Percentiles rank a stretch among this genome's conserved stretches.
Evolutionary conservation across 2,329 filamentous ascomycete genomes (phyloP).

Genomic region (Cordyceps farinosa): DNA sequence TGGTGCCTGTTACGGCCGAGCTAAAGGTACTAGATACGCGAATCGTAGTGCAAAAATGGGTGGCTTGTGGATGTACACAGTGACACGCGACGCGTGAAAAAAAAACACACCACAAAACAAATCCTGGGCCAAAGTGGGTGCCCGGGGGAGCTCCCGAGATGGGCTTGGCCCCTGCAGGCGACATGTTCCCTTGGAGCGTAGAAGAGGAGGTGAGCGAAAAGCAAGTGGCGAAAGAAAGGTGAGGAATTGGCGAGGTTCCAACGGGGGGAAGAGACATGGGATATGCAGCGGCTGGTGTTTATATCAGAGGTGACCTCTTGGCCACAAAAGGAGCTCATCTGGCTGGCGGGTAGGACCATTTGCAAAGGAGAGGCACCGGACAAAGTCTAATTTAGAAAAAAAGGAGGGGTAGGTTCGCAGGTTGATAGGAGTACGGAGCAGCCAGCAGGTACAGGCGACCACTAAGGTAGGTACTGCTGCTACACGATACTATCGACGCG

Average conservation of each 20-base stretch:
- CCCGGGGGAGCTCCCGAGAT: slow-evolving; percentile 17
- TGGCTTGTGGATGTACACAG: background rate
- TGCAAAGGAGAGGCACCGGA: background rate
- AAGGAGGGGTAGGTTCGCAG: slow-evolving; percentile 3
- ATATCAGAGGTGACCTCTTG: background rate
- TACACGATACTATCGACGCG: background rate
- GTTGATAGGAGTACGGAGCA: background rate
- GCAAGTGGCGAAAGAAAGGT: background rate
- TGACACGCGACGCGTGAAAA: slow-evolving; percentile 16
- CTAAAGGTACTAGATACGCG: background rate
- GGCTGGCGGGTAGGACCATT: background rate
- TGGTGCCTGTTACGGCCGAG: background rate
- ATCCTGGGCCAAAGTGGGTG: slow-evolving; percentile 3
- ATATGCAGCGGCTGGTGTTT: background rate
- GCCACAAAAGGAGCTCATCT: background rate
- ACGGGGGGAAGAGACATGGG: background rate
- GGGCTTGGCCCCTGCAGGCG: slow-evolving; percentile 11
- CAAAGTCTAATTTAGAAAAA: slow-evolving; percentile 3
- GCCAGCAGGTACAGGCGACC: too few species aligned
- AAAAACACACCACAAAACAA: slow-evolving; percentile 1
- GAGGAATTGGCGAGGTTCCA: background rate
- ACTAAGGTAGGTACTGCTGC: background rate
- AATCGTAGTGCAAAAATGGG: background rate
- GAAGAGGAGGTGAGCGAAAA: background rate
- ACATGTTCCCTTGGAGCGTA: background rate